Evolutionary conservation across 257 asterid genomes (phyloP).

Genomic region (Dorcoceras hygrometricum): DNA sequence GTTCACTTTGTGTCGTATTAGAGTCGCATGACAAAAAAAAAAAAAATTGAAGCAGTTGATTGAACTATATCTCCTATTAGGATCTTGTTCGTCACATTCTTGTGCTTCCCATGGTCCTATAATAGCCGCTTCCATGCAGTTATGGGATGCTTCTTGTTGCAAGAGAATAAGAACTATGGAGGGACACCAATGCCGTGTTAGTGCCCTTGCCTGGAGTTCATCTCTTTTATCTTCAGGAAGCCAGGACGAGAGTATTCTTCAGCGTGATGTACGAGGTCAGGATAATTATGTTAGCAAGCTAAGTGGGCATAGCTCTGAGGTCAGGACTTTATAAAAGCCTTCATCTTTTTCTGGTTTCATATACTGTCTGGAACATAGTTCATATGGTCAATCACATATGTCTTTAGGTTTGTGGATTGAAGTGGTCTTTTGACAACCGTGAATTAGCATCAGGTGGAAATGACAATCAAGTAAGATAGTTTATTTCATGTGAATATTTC

Average conservation of each 20-base stretch:
- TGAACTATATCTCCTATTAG: background rate
- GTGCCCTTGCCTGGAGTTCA: constrained; percentile 95
- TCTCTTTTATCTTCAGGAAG: constrained; percentile 80
- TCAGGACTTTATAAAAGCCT: constrained; percentile 23
- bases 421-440: constrained; percentile 93
- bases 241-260: constrained; percentile 89
- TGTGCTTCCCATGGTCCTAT: constrained; percentile 6
- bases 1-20: background rate
- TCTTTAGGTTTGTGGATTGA: constrained; percentile 90
- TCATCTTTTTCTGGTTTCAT: background rate
- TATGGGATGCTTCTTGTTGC: constrained; percentile 93
- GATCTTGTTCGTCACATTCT: constrained; percentile 1
- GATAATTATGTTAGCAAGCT: constrained; percentile 76
- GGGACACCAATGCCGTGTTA: constrained; percentile 84
- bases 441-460: constrained; percentile 98
- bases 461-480: constrained; percentile 71
- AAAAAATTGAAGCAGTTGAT: background rate
- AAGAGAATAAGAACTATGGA: constrained; percentile 85
- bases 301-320: constrained; percentile 95
- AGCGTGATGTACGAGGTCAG: constrained; percentile 72
- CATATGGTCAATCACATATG: constrained; percentile 15
- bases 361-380: background rate
- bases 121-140: constrained; percentile 32
- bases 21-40: background rate
- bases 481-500: constrained; percentile 6